phyloP scores from a whole-genome alignment of 306 rosid species.

The Prunus persica region DNA sequence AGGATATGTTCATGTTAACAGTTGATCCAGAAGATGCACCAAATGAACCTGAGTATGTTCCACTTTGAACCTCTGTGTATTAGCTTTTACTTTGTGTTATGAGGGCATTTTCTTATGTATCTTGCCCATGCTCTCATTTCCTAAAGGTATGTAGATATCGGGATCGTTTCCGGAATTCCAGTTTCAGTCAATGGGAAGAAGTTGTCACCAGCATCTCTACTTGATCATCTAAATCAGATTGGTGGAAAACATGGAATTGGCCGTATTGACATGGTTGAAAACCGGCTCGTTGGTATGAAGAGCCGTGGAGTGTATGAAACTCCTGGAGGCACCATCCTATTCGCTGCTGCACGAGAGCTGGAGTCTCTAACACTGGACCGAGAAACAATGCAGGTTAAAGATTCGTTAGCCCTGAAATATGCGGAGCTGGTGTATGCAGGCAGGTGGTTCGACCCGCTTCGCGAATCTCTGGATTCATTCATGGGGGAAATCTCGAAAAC shows the following conservation, averaged over 20 bases:
- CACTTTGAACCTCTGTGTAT: neutral
- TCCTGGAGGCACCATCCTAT: slow-evolving; percentile 94
- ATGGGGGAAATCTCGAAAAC: slow-evolving; percentile 80
- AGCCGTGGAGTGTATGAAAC: slow-evolving; percentile 95
- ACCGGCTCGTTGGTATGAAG: slow-evolving; percentile 93
- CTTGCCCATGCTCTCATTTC: slow-evolving; percentile 3
- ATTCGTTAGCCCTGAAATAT: slow-evolving; percentile 68
- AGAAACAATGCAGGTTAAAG: slow-evolving; percentile 73
- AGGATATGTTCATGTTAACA: slow-evolving; percentile 89
- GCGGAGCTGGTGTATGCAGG: slow-evolving; percentile 97
- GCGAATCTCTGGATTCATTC: slow-evolving; percentile 82
- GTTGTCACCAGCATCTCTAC: slow-evolving; percentile 78
- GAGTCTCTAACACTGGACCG: slow-evolving; percentile 82
- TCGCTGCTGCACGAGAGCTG: slow-evolving; percentile 65
- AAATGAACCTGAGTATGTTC: slow-evolving; percentile 66
- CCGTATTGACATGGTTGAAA: slow-evolving; percentile 90
- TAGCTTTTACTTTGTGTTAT: neutral
- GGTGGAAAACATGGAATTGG: slow-evolving; percentile 93
- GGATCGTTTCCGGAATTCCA: slow-evolving; percentile 69
- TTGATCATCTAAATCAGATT: slow-evolving; percentile 70
- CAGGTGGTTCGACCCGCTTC: slow-evolving; percentile 93
- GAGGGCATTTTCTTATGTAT: neutral
- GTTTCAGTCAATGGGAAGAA: slow-evolving; percentile 64
- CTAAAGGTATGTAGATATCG: slow-evolving; percentile 74
- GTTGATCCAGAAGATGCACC: slow-evolving; percentile 93